Evolutionary conservation across 805 yeast genomes (phyloP).

Genomic region (Candida michaelii): DNA sequence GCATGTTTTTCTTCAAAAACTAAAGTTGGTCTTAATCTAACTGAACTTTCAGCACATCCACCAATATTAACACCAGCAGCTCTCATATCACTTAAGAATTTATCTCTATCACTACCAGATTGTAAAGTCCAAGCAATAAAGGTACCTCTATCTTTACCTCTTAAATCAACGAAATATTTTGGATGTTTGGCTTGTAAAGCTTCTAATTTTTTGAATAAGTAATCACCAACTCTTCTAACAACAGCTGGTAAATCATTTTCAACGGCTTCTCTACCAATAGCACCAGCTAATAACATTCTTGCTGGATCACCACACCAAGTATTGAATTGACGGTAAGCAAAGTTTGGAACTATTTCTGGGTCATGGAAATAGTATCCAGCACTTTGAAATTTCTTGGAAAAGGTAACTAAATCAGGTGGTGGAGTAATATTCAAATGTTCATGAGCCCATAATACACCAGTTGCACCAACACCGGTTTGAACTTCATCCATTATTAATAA

Average conservation of each 20-base stretch:
- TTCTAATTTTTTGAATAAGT: constrained; percentile 58
- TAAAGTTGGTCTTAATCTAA: constrained; percentile 79
- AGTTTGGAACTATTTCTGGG: constrained; percentile 69
- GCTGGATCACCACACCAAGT: constrained; percentile 95
- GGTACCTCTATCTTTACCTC: constrained; percentile 66
- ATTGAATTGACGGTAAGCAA: constrained; percentile 87
- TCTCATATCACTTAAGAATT: constrained; percentile 60
- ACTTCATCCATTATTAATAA: constrained; percentile 82
- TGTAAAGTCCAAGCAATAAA: constrained; percentile 66
- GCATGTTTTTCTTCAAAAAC: constrained; percentile 81
- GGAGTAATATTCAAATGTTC: constrained; percentile 76
- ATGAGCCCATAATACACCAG: constrained; percentile 86
- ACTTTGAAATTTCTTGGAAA: constrained; percentile 85
- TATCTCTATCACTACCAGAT: constrained; percentile 51
- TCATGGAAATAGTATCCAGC: constrained; percentile 84
- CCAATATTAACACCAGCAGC: constrained; percentile 74
- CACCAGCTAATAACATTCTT: constrained; percentile 70
- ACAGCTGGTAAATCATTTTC: constrained; percentile 58
- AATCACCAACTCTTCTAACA: constrained; percentile 63
- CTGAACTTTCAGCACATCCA: constrained; percentile 78
- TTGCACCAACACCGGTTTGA: constrained; percentile 88
- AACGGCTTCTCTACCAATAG: constrained; percentile 64
- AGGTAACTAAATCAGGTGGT: constrained; percentile 82
- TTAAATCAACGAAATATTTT: constrained; percentile 53
- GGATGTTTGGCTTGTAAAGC: constrained; percentile 57